Percentiles rank a stretch among this genome's conserved stretches.
These are phyloP conservation scores for Trichoderma harzianum DNA, from an alignment of 2,329 filamentous ascomycete species.

Conservation along the genomic window DNA sequence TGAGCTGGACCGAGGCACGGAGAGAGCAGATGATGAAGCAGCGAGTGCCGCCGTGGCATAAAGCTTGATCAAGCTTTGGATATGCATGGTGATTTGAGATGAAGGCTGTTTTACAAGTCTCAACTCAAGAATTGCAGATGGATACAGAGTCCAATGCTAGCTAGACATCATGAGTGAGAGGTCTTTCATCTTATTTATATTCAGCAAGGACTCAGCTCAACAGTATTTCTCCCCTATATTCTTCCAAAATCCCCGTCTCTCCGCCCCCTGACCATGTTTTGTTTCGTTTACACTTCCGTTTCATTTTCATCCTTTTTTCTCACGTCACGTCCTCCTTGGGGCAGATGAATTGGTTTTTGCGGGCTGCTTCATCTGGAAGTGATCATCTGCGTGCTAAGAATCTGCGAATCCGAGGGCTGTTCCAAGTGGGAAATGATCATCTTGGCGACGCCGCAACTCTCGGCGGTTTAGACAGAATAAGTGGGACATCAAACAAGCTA, in stretches of 20 bases:
- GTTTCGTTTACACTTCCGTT: not conserved
- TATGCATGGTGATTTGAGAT: not conserved
- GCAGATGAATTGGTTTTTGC: not conserved
- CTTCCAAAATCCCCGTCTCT: not conserved
- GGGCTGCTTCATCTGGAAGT: not conserved
- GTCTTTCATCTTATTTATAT: not conserved
- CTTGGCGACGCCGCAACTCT: constrained; percentile 21
- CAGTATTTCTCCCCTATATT: not conserved
- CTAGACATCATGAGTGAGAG: not conserved
- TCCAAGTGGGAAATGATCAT: not conserved
- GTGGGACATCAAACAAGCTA: not conserved
- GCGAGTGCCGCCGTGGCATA: not conserved
- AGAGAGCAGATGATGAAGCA: not conserved
- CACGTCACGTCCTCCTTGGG: not conserved
- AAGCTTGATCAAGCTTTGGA: not conserved
- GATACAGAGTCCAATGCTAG: not conserved
- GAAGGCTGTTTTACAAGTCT: not conserved
- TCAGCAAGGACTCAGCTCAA: not conserved
- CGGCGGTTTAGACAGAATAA: not conserved
- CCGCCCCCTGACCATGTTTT: not conserved
- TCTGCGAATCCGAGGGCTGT: not conserved
- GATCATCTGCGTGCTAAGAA: not conserved
- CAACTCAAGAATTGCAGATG: not conserved
- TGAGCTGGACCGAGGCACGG: not conserved
- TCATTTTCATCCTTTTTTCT: not conserved